Evolutionary conservation across 2,329 filamentous ascomycete species (phyloP), one percentile per base, ranked within the genome.

Genomic region (Onygenales sp.): DNA sequence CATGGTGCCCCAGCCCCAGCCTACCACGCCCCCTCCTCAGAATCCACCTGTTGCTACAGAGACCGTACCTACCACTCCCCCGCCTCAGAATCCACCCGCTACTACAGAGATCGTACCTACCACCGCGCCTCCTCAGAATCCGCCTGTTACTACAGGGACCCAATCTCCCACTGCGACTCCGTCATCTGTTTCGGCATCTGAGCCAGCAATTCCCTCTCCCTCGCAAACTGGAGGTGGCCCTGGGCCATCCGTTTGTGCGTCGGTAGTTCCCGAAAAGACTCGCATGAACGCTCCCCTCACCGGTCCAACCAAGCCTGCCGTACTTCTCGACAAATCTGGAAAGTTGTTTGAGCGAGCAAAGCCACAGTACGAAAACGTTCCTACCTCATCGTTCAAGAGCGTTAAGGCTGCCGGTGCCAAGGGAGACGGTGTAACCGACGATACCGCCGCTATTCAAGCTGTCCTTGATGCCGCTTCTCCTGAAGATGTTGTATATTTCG

Each of bases 391-490:
- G 36, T 95, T 98, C 65, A 72, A 94, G 62, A 92, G 87, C 60
- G 86, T 93, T 73, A 95, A 92, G 74, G 76, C 81, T 46, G 78
- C 79, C 49, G 92, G 93, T 54, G 91, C 89, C 63, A 88, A 84
- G 73, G 93, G 93, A 63, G 92, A 98, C 63, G 93, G 92, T 50
- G 70, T 74, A 31, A 88, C 88, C 0, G 92, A 97, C 62, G 93
- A 97, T 65, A 96, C 92, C 13, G 81, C 78, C 5, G 87, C 85
- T 14, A 86, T 97, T 63, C 90, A 96, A 70, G 79, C 80, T 52
- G 77, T 90, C 49, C 81, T 97, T 59, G 76, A 94, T 68, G 80
- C 73, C 54, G 82, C 77, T 13, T 67, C 63, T 2, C 43, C 80
- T 1, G 82, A 82, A 58, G 75, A 83, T 60, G 73, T 85, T 47